Evolutionary conservation across 23 red algal species (phyloP).

Genomic region (Chondrus crispus): DNA sequence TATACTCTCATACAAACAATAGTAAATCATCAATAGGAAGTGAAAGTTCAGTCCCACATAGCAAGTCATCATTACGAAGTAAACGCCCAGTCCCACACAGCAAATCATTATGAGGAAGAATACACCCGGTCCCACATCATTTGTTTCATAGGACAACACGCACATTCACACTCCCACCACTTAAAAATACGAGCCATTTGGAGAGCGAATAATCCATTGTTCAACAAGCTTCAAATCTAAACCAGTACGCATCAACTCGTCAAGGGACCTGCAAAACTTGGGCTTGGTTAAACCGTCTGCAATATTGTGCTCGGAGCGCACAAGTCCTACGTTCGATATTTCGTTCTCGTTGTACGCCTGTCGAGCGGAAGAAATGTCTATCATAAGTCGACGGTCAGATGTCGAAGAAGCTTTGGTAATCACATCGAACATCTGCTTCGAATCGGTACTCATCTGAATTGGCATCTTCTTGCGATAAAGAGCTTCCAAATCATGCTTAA

Average conservation of each 20-base stretch:
- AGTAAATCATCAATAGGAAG: too few relatives aligned
- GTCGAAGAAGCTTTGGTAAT: neutral
- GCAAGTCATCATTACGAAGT: too few relatives aligned
- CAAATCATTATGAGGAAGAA: too few relatives aligned
- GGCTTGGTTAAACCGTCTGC: constrained; percentile 21
- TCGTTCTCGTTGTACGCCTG: neutral
- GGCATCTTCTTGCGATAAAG: neutral
- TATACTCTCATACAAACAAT: too few relatives aligned
- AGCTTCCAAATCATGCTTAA: constrained; percentile 26
- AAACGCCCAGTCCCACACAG: too few relatives aligned
- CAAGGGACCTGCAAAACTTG: neutral
- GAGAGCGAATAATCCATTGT: neutral
- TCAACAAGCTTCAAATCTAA: neutral
- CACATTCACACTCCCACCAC: too few relatives aligned
- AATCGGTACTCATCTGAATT: neutral
- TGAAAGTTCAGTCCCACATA: too few relatives aligned
- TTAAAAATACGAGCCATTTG: too few relatives aligned
- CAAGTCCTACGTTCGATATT: neutral
- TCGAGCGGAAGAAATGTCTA: neutral
- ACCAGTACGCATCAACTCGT: neutral
- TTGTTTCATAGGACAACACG: too few relatives aligned
- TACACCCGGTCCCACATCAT: too few relatives aligned
- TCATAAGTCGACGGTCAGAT: neutral
- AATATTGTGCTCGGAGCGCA: neutral
- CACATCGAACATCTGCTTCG: neutral